Evolutionary conservation across 352 stramenopile genomes (phyloP).

Genomic region (Discostella stelligera): DNA sequence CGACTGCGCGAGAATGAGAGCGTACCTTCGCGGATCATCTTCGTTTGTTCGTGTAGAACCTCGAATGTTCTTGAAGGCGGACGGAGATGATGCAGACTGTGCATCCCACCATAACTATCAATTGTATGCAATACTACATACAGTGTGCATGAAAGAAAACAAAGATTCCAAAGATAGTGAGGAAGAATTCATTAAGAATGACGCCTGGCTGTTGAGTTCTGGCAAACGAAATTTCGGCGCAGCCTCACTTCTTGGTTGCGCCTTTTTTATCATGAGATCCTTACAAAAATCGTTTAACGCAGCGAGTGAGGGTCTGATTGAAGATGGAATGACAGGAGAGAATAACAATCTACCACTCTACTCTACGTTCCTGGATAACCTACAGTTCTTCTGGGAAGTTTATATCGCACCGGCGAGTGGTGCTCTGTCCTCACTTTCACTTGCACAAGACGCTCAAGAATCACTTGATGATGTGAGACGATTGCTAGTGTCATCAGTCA

Average conservation of each 20-base stretch:
- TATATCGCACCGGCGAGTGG: conserved; percentile 58
- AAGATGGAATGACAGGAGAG: conserved; percentile 50
- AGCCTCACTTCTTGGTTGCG: conserved; percentile 59
- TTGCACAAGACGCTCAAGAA: conserved; percentile 51
- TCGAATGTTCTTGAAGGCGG: conserved; percentile 36
- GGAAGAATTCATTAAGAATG: conserved; percentile 55
- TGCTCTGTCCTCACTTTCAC: conserved; percentile 33
- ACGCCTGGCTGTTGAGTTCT: conserved; percentile 55
- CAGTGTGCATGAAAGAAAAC: conserved; percentile 66
- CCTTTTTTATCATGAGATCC: conserved; percentile 61
- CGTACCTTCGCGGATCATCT: conserved; percentile 66
- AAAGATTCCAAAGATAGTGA: conserved; percentile 48
- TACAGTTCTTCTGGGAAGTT: conserved; percentile 69
- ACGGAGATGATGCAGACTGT: background rate
- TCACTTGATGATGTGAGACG: conserved; percentile 30
- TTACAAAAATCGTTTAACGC: conserved; percentile 39
- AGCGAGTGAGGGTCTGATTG: conserved; percentile 43
- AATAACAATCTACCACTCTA: conserved; percentile 27
- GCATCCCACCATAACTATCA: conserved; percentile 54
- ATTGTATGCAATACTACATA: conserved; percentile 66
- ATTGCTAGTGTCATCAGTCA: conserved; percentile 33
- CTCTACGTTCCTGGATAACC: conserved; percentile 24
- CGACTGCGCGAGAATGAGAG: conserved; percentile 76
- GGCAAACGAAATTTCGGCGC: conserved; percentile 55
- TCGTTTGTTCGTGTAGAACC: conserved; percentile 62